Conservation (phyloP, 495 filamentous ascomycete genomes). For the Talaromyces ruber region DNA sequence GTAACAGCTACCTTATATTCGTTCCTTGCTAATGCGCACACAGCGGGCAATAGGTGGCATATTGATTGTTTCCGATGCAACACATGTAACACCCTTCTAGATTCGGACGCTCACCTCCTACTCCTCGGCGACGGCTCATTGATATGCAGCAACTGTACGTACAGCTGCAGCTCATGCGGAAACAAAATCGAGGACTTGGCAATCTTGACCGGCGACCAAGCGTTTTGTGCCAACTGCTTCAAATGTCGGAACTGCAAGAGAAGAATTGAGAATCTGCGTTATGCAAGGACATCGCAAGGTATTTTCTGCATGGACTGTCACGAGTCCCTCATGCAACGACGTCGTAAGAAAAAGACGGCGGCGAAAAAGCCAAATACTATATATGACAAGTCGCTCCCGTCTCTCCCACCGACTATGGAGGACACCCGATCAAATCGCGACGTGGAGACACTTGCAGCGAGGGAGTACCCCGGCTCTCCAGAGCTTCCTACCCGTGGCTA, state of each 20-base stretch:
- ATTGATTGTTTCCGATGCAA: conserved; percentile 99
- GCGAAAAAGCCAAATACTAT: conserved; percentile 43
- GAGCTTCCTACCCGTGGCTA: conserved; percentile 63
- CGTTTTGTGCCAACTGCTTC: conserved; percentile 98
- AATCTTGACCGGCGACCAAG: conserved; percentile 95
- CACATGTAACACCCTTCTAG: conserved; percentile 87
- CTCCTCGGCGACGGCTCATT: conserved; percentile 95
- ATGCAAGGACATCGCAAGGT: conserved; percentile 94
- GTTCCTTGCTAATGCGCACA: conserved; percentile 9
- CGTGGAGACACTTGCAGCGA: conserved; percentile 54
- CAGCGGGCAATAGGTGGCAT: conserved; percentile 98
- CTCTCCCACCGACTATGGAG: conserved; percentile 59
- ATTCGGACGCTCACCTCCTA: conserved; percentile 96
- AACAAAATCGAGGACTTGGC: conserved; percentile 99
- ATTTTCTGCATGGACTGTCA: conserved; percentile 99
- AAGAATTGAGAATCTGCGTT: conserved; percentile 97
- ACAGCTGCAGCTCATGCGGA: conserved; percentile 93
- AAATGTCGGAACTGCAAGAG: conserved; percentile 95
- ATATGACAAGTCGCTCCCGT: conserved; percentile 83
- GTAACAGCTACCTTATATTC: not conserved
- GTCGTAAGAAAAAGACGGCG: conserved; percentile 75
- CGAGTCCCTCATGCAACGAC: conserved; percentile 93
- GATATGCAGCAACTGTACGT: conserved; percentile 99
- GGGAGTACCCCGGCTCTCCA: conserved; percentile 58
- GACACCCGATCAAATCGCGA: conserved; percentile 6